A percentile compares a stretch with the other conserved stretches of the same genome.
phyloP scores from a whole-genome alignment of 495 filamentous ascomycete species.

The Podospora conica region DNA sequence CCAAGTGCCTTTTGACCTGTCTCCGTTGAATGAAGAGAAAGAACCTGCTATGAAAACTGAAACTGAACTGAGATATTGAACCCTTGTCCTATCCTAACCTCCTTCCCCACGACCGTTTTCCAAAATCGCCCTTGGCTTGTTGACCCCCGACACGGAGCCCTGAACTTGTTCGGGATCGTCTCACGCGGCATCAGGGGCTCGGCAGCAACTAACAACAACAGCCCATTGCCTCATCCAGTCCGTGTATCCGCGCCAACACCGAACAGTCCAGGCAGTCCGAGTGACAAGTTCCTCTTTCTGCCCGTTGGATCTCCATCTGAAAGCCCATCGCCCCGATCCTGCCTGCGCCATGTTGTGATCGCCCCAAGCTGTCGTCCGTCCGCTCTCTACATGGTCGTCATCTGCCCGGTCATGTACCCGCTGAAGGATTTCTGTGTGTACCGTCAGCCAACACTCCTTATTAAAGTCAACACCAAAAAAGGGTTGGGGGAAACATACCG shows the following conservation, averaged over 20 bases:
- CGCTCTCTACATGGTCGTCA: slow-evolving; percentile 11
- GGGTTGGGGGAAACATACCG: too few species aligned
- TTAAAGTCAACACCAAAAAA: too few species aligned
- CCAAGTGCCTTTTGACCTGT: too few species aligned
- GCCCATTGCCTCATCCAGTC: too few species aligned
- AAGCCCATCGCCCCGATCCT: not conserved
- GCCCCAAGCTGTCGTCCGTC: not conserved
- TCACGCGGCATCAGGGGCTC: too few species aligned
- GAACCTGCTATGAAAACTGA: not conserved
- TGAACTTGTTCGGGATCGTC: too few species aligned
- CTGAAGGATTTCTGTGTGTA: slow-evolving; percentile 35
- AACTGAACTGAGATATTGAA: not conserved
- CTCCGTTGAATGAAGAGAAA: not conserved
- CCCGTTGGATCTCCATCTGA: not conserved
- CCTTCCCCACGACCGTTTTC: too few species aligned
- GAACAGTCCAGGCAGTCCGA: not conserved
- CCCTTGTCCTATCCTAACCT: not conserved
- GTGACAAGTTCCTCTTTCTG: not conserved
- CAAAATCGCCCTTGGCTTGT: too few species aligned
- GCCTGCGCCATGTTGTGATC: not conserved
- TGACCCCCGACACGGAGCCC: too few species aligned
- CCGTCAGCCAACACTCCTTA: slow-evolving; percentile 18
- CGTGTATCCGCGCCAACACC: not conserved
- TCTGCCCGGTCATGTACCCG: slow-evolving; percentile 42
- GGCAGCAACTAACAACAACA: not conserved